Percentiles rank a stretch among this genome's conserved stretches.
phyloP scores from a whole-genome alignment of 345 rosid species.

The Gossypium mustelinum region DNA sequence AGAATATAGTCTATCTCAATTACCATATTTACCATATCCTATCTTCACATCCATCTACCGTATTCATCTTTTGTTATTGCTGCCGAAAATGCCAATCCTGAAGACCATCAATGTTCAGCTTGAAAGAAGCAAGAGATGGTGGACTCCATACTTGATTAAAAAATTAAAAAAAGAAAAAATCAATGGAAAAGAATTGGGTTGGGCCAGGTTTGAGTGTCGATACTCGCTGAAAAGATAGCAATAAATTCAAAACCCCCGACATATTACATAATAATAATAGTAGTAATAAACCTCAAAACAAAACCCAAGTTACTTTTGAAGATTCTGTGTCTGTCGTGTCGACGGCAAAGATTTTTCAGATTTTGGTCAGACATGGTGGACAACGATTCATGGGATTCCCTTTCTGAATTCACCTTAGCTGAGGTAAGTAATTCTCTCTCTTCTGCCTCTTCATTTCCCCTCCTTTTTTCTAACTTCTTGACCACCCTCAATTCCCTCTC shows the following conservation, averaged over 20 bases:
- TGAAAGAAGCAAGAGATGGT: too few relatives aligned
- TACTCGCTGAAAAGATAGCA: not conserved
- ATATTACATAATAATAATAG: not conserved
- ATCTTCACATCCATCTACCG: too few relatives aligned
- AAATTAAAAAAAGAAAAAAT: too few relatives aligned
- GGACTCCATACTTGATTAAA: too few relatives aligned
- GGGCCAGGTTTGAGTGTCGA: not conserved
- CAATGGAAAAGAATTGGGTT: not conserved
- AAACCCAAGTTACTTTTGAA: not conserved
- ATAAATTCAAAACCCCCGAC: not conserved
- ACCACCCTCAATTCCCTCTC: not conserved
- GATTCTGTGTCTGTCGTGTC: not conserved
- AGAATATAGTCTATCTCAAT: too few relatives aligned
- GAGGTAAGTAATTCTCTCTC: conserved; percentile 25
- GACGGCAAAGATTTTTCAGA: not conserved
- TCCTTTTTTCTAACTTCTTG: not conserved
- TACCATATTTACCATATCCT: too few relatives aligned
- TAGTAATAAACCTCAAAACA: not conserved
- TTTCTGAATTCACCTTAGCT: conserved; percentile 34
- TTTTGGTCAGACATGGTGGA: conserved; percentile 15
- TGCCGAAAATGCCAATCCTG: too few relatives aligned
- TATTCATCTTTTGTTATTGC: too few relatives aligned
- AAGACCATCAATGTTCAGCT: too few relatives aligned
- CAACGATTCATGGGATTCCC: conserved; percentile 28
- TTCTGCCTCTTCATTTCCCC: not conserved